Base-by-base conservation (phyloP, 805 yeast genomes). In the Myxozyma vanderwaltii region DNA sequence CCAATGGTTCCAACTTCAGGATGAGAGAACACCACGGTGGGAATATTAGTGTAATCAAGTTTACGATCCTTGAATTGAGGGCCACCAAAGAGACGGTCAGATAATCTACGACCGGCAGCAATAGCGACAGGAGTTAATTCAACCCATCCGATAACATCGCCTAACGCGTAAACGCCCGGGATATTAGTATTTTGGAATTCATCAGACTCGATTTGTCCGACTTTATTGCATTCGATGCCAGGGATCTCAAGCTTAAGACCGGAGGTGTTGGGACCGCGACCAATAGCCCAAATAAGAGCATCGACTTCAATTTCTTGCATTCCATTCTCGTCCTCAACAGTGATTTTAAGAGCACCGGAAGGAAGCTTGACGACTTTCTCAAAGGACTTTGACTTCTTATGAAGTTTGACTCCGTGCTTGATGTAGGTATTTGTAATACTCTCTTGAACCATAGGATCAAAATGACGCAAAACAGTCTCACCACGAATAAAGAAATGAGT, bases 61-160 rank as follows among this genome's bases (percentile, higher is more conserved):
- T 91, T 90, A 73, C 86, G 88, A 48, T 83, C 73, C 63, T 82
- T 82, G 77, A 81, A 89, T 57, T 76, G 72, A 63, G 81, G 83
- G 56, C 91, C 86, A 23, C 97, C 97, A 72, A 92, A 94, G 61
- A 94, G 77, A 73, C 99, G 83, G 78, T 92, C 91, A 29, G 97
- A 83, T 67, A 94, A 81, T 73, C 84, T 89, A 76, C 99, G 86
- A 62, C 99, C 99, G 8, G 99, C 91, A 38, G 99, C 97, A 77
- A 94, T 94, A 39, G 99, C 99, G 45, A 91, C 97, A 7, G 99
- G 99, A 1, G 99, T 94, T 69, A 94, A 82, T 78, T 94, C 98
- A 46, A 89, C 87, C 45, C 56, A 58, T 63, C 97, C 97, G 45
- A 89, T 87, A 61, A 92, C 95, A 74, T 94, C 99, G 70, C 99